Evolutionary conservation across 2,329 filamentous ascomycete genomes (phyloP).

Genomic region (Penicillium corylophilum): DNA sequence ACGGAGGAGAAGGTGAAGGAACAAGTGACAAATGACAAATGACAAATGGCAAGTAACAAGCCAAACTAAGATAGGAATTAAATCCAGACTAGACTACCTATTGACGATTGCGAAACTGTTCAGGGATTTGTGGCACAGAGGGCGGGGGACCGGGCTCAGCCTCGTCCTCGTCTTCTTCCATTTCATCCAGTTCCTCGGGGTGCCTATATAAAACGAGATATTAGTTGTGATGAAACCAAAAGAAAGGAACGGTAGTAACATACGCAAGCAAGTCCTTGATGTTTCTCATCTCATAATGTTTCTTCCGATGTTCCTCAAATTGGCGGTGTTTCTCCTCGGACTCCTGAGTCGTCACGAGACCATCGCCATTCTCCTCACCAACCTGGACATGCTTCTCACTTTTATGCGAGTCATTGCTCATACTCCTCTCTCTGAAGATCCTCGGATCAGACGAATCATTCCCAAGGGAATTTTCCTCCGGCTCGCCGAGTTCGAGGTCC

Average conservation of each 20-base stretch:
- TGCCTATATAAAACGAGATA: conserved; percentile 43
- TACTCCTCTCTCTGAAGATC: conserved; percentile 42
- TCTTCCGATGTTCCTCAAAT: conserved; percentile 90
- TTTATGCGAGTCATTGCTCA: conserved; percentile 42
- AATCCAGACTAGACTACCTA: neutral
- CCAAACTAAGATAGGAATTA: neutral
- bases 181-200: conserved; percentile 64
- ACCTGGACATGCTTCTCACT: conserved; percentile 80
- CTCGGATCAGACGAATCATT: conserved; percentile 42
- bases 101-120: conserved; percentile 26
- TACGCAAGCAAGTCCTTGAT: conserved; percentile 84
- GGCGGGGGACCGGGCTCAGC: conserved; percentile 25
- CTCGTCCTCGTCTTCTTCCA: conserved; percentile 49
- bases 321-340: conserved; percentile 86
- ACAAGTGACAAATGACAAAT: neutral
- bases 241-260: conserved; percentile 25
- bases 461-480: conserved; percentile 67
- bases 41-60: neutral
- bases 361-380: conserved; percentile 49
- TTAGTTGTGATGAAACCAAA: conserved; percentile 8
- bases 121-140: conserved; percentile 35
- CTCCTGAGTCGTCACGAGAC: conserved; percentile 63
- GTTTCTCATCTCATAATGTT: conserved; percentile 98
- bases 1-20: no score
- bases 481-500: conserved; percentile 85